Conservation (phyloP, 2,329 filamentous ascomycete genomes). For the Cryphonectria naterciae region DNA sequence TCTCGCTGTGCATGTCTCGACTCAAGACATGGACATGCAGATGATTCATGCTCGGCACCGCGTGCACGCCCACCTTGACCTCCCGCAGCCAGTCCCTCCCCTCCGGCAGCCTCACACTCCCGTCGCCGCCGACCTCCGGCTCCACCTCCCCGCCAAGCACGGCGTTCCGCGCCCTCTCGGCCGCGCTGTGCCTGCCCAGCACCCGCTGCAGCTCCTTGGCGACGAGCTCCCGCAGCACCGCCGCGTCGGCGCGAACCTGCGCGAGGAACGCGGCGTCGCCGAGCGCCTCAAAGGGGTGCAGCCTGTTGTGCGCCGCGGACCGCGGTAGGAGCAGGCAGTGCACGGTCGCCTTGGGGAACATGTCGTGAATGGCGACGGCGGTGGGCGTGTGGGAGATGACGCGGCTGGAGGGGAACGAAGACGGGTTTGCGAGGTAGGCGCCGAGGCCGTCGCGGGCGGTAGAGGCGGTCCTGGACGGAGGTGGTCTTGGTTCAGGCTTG, state of each 20-base stretch:
- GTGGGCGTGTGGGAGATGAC: slow-evolving; percentile 70
- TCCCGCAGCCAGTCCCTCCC: slow-evolving; percentile 81
- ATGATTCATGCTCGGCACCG: slow-evolving; percentile 88
- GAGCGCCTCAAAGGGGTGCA: slow-evolving; percentile 80
- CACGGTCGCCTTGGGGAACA: slow-evolving; percentile 82
- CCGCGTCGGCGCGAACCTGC: slow-evolving; percentile 63
- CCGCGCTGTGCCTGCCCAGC: slow-evolving; percentile 65
- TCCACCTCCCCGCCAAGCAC: slow-evolving; percentile 65
- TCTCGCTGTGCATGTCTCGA: slow-evolving; percentile 73
- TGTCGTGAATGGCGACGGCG: slow-evolving; percentile 79
- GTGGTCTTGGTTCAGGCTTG: slow-evolving; percentile 38
- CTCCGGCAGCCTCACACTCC: slow-evolving; percentile 59
- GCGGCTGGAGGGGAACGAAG: slow-evolving; percentile 58
- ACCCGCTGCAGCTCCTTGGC: slow-evolving; percentile 74
- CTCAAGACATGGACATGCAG: slow-evolving; percentile 89
- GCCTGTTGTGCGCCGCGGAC: slow-evolving; percentile 58
- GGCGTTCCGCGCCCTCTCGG: slow-evolving; percentile 67
- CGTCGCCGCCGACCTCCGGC: slow-evolving; percentile 65
- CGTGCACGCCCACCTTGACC: slow-evolving; percentile 79
- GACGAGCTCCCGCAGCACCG: slow-evolving; percentile 65
- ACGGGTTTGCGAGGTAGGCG: slow-evolving; percentile 67
- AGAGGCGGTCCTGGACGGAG: slow-evolving; percentile 39
- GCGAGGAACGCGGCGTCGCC: slow-evolving; percentile 70
- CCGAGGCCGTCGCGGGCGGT: slow-evolving; percentile 63
- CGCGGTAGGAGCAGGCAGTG: slow-evolving; percentile 90